phyloP scores from a whole-genome alignment of 108 stramenopile species.

The Fistulifera pelliculosa region DNA sequence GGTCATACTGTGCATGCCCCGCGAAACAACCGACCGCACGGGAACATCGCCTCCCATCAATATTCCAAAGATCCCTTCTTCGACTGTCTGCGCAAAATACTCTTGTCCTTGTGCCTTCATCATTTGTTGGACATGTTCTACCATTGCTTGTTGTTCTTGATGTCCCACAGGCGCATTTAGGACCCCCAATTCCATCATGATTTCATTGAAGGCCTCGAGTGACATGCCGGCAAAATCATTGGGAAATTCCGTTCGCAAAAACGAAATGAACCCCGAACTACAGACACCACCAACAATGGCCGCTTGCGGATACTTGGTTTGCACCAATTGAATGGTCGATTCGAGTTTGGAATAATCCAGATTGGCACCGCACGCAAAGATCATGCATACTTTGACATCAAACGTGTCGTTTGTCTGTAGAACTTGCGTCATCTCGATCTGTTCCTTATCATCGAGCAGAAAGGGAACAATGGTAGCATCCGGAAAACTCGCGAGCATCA shows the following conservation, averaged over 20 bases:
- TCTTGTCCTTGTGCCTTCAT: not conserved
- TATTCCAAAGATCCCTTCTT: conserved; percentile 34
- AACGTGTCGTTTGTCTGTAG: not conserved
- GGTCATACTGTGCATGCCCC: conserved; percentile 34
- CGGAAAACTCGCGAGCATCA: conserved; percentile 31
- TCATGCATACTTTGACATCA: conserved; percentile 36
- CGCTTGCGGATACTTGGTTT: conserved; percentile 17
- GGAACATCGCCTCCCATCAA: conserved; percentile 38
- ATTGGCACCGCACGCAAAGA: conserved; percentile 29
- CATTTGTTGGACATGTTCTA: not conserved
- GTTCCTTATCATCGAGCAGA: conserved; percentile 3
- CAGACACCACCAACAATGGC: conserved; percentile 51
- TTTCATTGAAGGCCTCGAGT: too few species aligned
- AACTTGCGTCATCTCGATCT: not conserved
- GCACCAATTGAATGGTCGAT: conserved; percentile 16
- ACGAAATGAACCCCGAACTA: conserved; percentile 22
- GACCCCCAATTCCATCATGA: too few species aligned
- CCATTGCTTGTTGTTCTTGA: conserved; percentile 1
- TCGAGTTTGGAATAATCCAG: conserved; percentile 4
- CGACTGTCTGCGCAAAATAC: not conserved
- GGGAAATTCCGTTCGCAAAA: too few species aligned
- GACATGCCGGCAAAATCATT: too few species aligned
- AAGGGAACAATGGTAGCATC: conserved; percentile 31
- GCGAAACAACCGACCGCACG: conserved; percentile 33
- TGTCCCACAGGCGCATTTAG: too few species aligned